Base-by-base conservation (phyloP, 495 filamentous ascomycete genomes). In the Trichocladium uniseriatum region DNA sequence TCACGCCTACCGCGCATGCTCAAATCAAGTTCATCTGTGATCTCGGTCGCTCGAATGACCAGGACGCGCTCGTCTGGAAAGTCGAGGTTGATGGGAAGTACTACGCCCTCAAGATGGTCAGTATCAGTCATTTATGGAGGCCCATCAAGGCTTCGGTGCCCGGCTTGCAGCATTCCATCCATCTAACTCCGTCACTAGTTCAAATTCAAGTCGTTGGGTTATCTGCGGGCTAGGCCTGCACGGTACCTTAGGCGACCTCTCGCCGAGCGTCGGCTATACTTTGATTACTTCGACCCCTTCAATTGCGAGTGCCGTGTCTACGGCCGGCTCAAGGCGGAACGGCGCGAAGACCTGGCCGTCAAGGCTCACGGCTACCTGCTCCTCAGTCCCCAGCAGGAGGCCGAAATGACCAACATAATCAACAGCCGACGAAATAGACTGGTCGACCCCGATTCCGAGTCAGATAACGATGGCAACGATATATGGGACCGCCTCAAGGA, bases 261-360 rank as follows among this genome's bases (percentile, higher is more conserved):
- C n/a, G n/a, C n/a, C n/a, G n/a, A 5, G 5, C 35, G 34, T 15
- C 45, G 39, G 15, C 20, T 27, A 7, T 54, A 42, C 16, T 16
- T 45, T 31, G 46, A 51, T 22, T 50, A 47, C 19, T 45, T 38
- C 27, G 43, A 51, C 29, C 42, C 57, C 1, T 56, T 59, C 47
- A 41, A 46, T 43, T 44, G 39, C 21, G n/a, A n/a, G n/a, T n/a
- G n/a, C n/a, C n/a, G n/a, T n/a, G n/a, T n/a, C n/a, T n/a, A n/a
- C n/a, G n/a, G 49, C 32, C 53, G 53, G n/a, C 42, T 55, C 2
- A 46, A 56, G 15, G n/a, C 53, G 7, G 41, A 46, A 28, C 0
- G 24, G 1, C 41, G 29, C n/a, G 37, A 53, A 10, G 45, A 53
- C 19, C 43, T 56, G 9, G 56, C 49, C 27, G 43, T 53, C 24